Evolutionary conservation across 768 basidiomycete genomes (phyloP), one percentile per base, ranked within the genome.

Genomic region (Pulveroboletus sp.): DNA sequence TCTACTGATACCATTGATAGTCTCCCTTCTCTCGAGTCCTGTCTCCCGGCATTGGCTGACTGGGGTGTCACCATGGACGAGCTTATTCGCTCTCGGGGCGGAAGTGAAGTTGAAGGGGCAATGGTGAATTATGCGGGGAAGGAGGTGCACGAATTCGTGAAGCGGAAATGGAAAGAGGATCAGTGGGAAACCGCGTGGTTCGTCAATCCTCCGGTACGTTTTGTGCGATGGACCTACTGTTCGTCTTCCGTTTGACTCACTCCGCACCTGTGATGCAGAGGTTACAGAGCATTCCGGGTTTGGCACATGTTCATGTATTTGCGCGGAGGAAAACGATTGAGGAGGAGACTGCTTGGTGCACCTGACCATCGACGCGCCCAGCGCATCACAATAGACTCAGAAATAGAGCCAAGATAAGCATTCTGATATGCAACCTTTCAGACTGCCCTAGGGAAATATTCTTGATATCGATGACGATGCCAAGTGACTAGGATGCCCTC

Each of bases 151-250:
- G 67, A 66, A 43, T 92, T 85, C 64, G 78, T 93, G 11, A 73
- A 69, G 63, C 73, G 72, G 42, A 71, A 80, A 42, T 93, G 91
- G 91, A 57, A 61, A 15, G 86, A 89, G 60, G 64, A 60, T 5
- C 76, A 78, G n/a, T 93, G 88, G 89, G 91, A 93, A 69, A 89
- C 89, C 0, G 88, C 87, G 2, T 93, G 91, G 91, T 92, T 92
- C 60, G 85, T 90, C 38, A 93, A 93, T 61, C 90, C 90, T 38
- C 87, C 84, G 43, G 90, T 93, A 59, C 63, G 86, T 43, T 27
- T 46, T 12, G 10, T 45, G 17, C 17, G 14, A 5, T 0, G 8
- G n/a, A 6, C 21, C 30, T 9, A 10, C 21, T 12, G 3, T 32
- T n/a, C 3, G 8, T 33, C 18, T 38, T 41, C 8, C 9, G 28